Evolutionary conservation across 2,329 filamentous ascomycete genomes (phyloP).

Genomic region (Hypomyces rosellus): DNA sequence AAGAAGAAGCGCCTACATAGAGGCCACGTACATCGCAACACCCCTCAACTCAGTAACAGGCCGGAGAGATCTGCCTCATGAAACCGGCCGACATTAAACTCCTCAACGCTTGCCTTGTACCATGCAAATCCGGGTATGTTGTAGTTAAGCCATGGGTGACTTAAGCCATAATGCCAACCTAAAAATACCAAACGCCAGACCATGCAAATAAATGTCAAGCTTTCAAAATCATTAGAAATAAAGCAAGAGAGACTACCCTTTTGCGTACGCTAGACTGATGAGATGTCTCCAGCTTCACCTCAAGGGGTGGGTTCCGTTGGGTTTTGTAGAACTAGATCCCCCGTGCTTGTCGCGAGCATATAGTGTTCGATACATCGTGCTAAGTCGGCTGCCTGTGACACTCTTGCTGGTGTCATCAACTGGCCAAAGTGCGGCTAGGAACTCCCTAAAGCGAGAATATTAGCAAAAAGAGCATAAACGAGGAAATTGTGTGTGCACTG

Average conservation of each 20-base stretch:
- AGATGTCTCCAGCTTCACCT: conserved; percentile 3
- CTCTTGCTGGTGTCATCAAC: conserved; percentile 39
- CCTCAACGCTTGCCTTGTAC: conserved; percentile 16
- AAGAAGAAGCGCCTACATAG: conserved; percentile 4
- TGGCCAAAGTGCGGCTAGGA: conserved; percentile 40
- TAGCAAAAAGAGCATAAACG: conserved; percentile 10
- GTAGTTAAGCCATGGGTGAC: conserved; percentile 16
- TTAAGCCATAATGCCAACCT: conserved; percentile 16
- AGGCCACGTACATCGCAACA: conserved; percentile 1
- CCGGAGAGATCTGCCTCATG: conserved; percentile 3
- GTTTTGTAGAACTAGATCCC: conserved; percentile 22
- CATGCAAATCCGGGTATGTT: conserved; percentile 24
- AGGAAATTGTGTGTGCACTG: no score
- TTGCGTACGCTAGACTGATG: no score
- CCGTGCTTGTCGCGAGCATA: conserved; percentile 27
- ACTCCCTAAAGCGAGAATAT: conserved; percentile 31
- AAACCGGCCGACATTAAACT: conserved; percentile 15
- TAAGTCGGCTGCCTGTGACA: conserved; percentile 38
- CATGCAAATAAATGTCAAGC: conserved; percentile 21
- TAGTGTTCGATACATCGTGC: conserved; percentile 39
- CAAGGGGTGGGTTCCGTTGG: conserved; percentile 26
- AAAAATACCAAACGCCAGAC: conserved; percentile 20
- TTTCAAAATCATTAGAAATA: conserved; percentile 11
- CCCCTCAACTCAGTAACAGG: conserved; percentile 6
- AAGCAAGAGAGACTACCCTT: conserved; percentile 4